A percentile compares a stretch with the other conserved stretches of the same genome.
Evolutionary conservation across 768 basidiomycete species (phyloP).

Genomic region (Russula sp.): DNA sequence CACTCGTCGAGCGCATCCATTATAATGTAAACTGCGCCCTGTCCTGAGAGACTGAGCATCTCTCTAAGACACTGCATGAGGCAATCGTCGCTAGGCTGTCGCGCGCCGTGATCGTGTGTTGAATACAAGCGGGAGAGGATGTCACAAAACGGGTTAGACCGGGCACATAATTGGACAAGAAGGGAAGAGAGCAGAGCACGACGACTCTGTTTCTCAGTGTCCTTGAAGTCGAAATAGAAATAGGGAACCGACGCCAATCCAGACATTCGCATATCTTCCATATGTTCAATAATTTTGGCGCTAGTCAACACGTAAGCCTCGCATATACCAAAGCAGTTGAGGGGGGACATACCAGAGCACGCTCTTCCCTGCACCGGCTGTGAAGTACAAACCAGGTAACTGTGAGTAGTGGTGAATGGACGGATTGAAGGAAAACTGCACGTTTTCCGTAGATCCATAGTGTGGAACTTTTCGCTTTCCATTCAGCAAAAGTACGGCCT

Average conservation of each 20-base stretch:
- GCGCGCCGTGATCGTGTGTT: no score
- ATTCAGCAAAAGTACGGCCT: neutral
- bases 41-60: no score
- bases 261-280: neutral
- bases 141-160: no score
- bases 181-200: no score
- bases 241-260: neutral
- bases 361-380: slow-evolving; percentile 3
- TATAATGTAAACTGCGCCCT: no score
- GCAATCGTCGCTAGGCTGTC: no score
- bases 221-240: neutral
- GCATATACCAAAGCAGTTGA: neutral
- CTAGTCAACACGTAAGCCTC: neutral
- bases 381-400: neutral
- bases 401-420: neutral
- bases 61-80: no score
- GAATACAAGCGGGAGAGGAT: no score
- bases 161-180: no score
- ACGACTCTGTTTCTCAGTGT: no score
- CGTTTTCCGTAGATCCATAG: slow-evolving; percentile 4
- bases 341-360: neutral
- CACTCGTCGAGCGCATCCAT: no score
- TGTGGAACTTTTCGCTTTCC: neutral
- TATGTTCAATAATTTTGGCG: neutral
- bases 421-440: neutral